Conservation (phyloP, 768 basidiomycete species). For the Clavaria fumosa region DNA sequence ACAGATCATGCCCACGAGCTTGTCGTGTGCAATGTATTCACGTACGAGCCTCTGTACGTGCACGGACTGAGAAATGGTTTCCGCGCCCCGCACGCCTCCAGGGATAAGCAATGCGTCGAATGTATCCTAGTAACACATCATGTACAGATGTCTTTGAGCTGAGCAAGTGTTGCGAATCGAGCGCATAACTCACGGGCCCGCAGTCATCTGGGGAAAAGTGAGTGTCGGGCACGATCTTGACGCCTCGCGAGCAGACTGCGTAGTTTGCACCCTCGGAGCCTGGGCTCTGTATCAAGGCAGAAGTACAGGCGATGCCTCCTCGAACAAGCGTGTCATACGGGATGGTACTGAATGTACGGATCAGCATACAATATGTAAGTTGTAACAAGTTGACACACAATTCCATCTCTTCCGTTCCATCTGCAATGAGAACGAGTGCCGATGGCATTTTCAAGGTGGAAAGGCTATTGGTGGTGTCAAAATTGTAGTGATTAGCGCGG, state of each 20-base stretch:
- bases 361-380: not conserved
- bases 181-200: constrained; percentile 28
- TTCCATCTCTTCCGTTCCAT: constrained; percentile 85
- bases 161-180: not conserved
- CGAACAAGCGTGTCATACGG: constrained; percentile 72
- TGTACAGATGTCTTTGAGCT: not conserved
- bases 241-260: constrained; percentile 55
- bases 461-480: too few species aligned
- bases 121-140: constrained; percentile 27
- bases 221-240: constrained; percentile 55
- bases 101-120: constrained; percentile 64
- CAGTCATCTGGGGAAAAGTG: constrained; percentile 30
- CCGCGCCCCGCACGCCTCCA: constrained; percentile 65
- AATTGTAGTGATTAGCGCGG: too few species aligned
- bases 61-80: constrained; percentile 45
- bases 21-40: constrained; percentile 35
- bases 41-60: constrained; percentile 49
- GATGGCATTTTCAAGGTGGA: constrained; percentile 26
- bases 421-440: constrained; percentile 59
- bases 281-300: constrained; percentile 36
- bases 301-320: constrained; percentile 49
- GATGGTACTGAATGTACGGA: constrained; percentile 39
- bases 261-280: constrained; percentile 11
- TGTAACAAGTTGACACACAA: constrained; percentile 34
- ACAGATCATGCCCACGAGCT: constrained; percentile 72